These are phyloP conservation scores for Plasmodium inui DNA, from an alignment of 169 alveolate species.

Conservation along the genomic window DNA sequence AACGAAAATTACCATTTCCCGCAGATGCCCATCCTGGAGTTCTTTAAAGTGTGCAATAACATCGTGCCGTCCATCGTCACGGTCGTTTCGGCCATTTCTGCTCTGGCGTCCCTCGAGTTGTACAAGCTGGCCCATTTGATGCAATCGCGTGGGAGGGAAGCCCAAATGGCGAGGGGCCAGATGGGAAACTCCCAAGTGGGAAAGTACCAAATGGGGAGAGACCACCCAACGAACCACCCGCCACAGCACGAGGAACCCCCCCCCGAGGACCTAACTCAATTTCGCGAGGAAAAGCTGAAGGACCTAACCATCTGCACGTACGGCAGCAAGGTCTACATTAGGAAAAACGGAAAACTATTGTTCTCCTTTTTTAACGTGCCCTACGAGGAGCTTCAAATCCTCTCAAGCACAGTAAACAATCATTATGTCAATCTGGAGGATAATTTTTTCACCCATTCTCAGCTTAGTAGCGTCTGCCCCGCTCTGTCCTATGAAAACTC, in stretches of 20 bases:
- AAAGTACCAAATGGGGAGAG: not conserved
- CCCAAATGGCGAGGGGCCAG: not conserved
- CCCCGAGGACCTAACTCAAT: not conserved
- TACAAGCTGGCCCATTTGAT: conserved; percentile 43
- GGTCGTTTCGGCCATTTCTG: conserved; percentile 46
- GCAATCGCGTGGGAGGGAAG: not conserved
- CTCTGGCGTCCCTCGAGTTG: conserved; percentile 39
- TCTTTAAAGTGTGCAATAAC: conserved; percentile 42
- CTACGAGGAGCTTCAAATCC: conserved; percentile 16
- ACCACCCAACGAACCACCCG: not conserved
- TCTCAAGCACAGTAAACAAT: not conserved
- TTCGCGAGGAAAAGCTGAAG: not conserved
- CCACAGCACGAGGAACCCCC: not conserved
- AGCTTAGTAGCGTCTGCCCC: not conserved
- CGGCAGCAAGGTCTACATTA: conserved; percentile 8
- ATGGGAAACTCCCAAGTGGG: not conserved
- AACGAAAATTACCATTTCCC: conserved; percentile 35
- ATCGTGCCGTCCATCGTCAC: conserved; percentile 58
- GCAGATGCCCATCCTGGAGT: conserved; percentile 21
- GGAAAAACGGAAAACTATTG: conserved; percentile 7
- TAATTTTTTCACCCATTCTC: conserved; percentile 31
- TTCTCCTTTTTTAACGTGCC: conserved; percentile 36
- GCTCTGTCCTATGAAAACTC: not conserved
- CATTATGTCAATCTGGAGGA: conserved; percentile 55
- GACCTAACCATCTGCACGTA: conserved; percentile 4